Base-by-base conservation (phyloP, 2,329 filamentous ascomycete genomes). In the Blastomyces gilchristii region DNA sequence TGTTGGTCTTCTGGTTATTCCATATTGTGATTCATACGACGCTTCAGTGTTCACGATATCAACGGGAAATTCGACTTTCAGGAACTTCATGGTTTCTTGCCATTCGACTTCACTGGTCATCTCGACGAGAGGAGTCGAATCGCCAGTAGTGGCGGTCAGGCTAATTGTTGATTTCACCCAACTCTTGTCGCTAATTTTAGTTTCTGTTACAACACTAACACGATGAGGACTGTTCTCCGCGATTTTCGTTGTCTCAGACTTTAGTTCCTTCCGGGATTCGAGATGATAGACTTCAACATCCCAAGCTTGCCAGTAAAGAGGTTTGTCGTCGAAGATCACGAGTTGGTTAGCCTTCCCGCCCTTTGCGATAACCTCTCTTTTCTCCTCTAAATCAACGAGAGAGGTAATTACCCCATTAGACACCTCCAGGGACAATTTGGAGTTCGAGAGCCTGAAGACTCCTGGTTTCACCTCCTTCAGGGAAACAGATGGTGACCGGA, bases 1-100 rank as follows among this genome's bases (percentile, higher is more conserved):
- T 0, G 94, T 99, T 2, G 94, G 93, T 39, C 94, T 85, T 68
- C 86, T 86, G 66, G 94, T 87, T 68, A 97, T 85, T 69, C 93
- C 93, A 71, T 90, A 97, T 71, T 96, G 92, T 8, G 91, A 96
- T 76, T 99, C 94, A 74, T 99, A 99, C 14, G 87, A 90, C 41
- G 94, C 94, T 76, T 97, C 91, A 0, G 88, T 96, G 76, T 93
- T 97, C 68, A 86, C 85, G 66, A 97, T 83, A 70, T 95, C 88
- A 66, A 97, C 92, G 0, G 94, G 93, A 77, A 99, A 99, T 74
- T 99, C 94, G 60, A 97, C 93, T 81, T 99, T 99, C 72, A 99
- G 83, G 81, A 97, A 97, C 73, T 94, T 96, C 88, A 94, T 97
- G 14, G 86, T 91, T 76, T 99, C 94, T 68, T 88, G 89, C 94